Base-by-base conservation (phyloP, 768 basidiomycete species). In the Chalciporus sphaerocephalus region DNA sequence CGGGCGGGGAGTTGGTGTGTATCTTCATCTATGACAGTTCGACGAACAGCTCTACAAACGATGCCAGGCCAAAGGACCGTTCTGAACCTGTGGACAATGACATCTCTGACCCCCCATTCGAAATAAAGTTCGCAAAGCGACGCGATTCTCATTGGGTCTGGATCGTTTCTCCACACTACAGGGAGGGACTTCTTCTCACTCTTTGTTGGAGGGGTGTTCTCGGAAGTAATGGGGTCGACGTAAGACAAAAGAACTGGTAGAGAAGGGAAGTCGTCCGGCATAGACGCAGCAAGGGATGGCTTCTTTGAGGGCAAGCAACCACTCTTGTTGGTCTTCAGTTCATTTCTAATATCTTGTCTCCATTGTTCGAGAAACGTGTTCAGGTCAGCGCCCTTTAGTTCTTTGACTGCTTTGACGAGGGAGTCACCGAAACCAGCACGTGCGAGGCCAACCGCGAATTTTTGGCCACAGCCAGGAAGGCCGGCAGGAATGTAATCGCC, bases 101-200 rank as follows among this genome's bases (percentile, higher is more conserved):
- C 72, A 38, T 90, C 85, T 55, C 75, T 83, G 40, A 89, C 83
- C 0, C 92, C 92, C 92, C 92, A 96, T 60, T 94, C 92, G 51
- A 95, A 95, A 61, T 83, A 87, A 38, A 83, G 74, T 64, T 96
- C 93, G 69, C 92, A 94, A 3, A 83, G 72, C 9, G 70, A 77
- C 0, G 93, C 92, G 13, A 94, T 76, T 43, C 77, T 79, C 13
- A 75, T 76, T 1, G 90, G 68, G 53, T 85, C 80, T 0, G 86
- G 85, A 48, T 91, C 87, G 42, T 65, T 59, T 25, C 58, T 57
- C 78, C 78, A 80, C 15, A 69, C 74, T 2, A 71, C 60, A 0
- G 69, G 74, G 47, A 55, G 62, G 2, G 67, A 58, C 44, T 41
- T 48, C 12, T 20, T 40, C 41, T 70, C 64, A 11, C 78, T 74